Evolutionary conservation across 805 yeast species (phyloP).

Genomic region (Saccharomycopsis malanga): DNA sequence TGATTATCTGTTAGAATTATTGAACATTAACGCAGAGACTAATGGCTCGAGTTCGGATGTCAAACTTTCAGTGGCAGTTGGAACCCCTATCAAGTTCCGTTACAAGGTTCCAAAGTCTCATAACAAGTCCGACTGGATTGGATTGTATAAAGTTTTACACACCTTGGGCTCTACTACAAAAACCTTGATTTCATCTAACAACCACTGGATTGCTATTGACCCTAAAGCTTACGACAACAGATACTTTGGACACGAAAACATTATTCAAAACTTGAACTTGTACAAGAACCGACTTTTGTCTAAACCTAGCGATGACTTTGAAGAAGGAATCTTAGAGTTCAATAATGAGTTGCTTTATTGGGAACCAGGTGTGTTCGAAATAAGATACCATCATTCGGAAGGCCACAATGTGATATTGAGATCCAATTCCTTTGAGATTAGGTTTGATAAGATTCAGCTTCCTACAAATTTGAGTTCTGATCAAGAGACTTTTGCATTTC

Average conservation of each 20-base stretch:
- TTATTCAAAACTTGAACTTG: background rate
- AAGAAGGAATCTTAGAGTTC: constrained; percentile 45
- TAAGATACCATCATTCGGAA: constrained; percentile 61
- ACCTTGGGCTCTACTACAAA: constrained; percentile 48
- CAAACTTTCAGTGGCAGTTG: constrained; percentile 32
- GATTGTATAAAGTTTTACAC: constrained; percentile 57
- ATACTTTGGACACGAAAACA: constrained; percentile 21
- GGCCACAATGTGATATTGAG: constrained; percentile 64
- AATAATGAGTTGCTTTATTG: constrained; percentile 43
- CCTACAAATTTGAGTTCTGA: constrained; percentile 22
- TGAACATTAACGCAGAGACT: constrained; percentile 22
- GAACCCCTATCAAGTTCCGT: constrained; percentile 44
- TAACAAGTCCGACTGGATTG: constrained; percentile 63
- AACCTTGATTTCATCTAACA: constrained; percentile 55
- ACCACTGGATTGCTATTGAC: constrained; percentile 55
- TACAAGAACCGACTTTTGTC: constrained; percentile 6
- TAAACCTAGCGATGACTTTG: constrained; percentile 20
- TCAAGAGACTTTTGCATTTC: constrained; percentile 13
- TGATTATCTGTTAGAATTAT: constrained; percentile 28
- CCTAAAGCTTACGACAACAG: constrained; percentile 29
- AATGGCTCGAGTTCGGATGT: constrained; percentile 18
- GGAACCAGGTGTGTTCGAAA: constrained; percentile 67
- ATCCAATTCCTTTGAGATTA: constrained; percentile 62
- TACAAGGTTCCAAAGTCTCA: constrained; percentile 50
- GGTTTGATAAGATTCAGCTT: constrained; percentile 30